Evolutionary conservation across 495 filamentous ascomycete species (phyloP).

Genomic region (Astrothelium subdiscretum): DNA sequence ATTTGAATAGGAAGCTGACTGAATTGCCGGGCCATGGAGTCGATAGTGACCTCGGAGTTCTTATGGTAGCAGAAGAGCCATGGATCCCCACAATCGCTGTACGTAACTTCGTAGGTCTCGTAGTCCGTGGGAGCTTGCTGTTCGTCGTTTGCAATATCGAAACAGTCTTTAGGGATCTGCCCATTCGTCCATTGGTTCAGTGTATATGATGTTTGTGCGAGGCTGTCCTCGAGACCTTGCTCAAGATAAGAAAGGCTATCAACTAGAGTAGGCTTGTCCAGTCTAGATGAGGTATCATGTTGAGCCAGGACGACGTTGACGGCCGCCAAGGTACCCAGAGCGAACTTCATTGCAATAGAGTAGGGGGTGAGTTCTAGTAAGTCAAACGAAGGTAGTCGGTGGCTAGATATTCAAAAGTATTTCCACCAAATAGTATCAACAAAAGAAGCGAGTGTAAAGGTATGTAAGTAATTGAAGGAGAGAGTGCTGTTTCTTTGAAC

Average conservation of each 20-base stretch:
- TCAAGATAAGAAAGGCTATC: constrained; percentile 4
- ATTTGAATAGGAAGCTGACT: constrained; percentile 25
- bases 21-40: constrained; percentile 15
- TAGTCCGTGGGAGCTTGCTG: constrained; percentile 16
- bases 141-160: constrained; percentile 9
- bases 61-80: constrained; percentile 29
- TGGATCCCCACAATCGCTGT: constrained; percentile 22
- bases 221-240: constrained; percentile 7
- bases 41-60: constrained; percentile 10
- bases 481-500: neutral
- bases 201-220: constrained; percentile 2
- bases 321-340: neutral
- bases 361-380: neutral
- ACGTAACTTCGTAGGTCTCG: constrained; percentile 23
- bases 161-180: constrained; percentile 21
- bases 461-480: neutral
- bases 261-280: neutral
- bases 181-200: constrained; percentile 13
- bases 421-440: neutral
- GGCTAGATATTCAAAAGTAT: neutral
- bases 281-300: neutral
- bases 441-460: neutral
- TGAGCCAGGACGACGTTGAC: neutral
- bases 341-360: neutral
- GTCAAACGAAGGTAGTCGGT: neutral